Evolutionary conservation across 2,329 filamentous ascomycete species (phyloP).

Genomic region (Colletotrichum cereale): DNA sequence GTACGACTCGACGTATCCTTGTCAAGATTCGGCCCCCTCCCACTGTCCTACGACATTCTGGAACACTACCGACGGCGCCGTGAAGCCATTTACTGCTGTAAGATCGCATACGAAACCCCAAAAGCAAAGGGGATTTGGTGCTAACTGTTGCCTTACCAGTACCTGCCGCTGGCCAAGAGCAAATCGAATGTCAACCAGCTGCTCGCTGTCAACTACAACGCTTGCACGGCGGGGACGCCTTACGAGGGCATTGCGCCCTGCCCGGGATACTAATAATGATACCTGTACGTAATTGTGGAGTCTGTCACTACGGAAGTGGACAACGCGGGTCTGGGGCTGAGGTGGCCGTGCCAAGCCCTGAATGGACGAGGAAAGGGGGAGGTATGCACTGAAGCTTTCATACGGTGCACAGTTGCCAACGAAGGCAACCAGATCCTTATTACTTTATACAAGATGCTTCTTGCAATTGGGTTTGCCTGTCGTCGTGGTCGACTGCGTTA

Average conservation of each 20-base stretch:
- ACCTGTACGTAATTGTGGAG: background rate
- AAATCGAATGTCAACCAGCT: background rate
- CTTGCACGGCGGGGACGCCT: background rate
- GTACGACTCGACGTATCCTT: background rate
- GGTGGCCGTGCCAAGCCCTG: background rate
- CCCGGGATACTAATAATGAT: background rate
- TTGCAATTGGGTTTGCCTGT: background rate
- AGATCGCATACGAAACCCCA: background rate
- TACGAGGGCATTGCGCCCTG: background rate
- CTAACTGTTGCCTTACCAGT: background rate
- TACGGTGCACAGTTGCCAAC: background rate
- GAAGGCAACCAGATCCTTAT: background rate
- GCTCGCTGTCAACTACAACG: background rate
- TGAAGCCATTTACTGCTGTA: background rate
- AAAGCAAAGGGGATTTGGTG: background rate
- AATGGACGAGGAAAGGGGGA: background rate
- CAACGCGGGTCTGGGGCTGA: background rate
- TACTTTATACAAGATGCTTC: background rate
- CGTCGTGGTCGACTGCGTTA: background rate
- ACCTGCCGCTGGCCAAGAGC: background rate
- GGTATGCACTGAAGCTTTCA: background rate
- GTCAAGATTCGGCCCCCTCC: background rate
- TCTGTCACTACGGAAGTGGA: background rate
- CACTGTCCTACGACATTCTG: background rate
- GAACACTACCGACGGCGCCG: background rate